phyloP scores from a whole-genome alignment of 2,329 filamentous ascomycete genomes.

The Nannizzia gypsea region DNA sequence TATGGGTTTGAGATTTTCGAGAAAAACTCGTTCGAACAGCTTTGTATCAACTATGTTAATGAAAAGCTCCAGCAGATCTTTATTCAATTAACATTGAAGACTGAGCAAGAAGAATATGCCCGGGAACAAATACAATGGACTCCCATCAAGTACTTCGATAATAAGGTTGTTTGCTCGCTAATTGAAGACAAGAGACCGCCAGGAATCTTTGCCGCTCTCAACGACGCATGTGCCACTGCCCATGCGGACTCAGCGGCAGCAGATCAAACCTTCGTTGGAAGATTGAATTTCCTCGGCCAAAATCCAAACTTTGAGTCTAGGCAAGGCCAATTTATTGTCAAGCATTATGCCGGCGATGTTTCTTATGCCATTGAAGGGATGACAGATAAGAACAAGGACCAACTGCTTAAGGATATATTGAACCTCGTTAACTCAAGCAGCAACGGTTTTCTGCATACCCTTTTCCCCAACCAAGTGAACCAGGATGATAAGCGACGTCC shows the following conservation, averaged over 20 bases:
- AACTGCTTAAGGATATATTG: slow-evolving; percentile 83
- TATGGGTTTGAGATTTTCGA: slow-evolving; percentile 99
- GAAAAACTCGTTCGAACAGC: slow-evolving; percentile 96
- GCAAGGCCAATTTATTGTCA: slow-evolving; percentile 94
- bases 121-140: slow-evolving; percentile 97
- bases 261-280: slow-evolving; percentile 90
- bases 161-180: slow-evolving; percentile 95
- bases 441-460: slow-evolving; percentile 71
- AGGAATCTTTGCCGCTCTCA: slow-evolving; percentile 88
- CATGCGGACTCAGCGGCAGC: slow-evolving; percentile 90
- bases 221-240: slow-evolving; percentile 96
- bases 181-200: slow-evolving; percentile 86
- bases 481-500: slow-evolving; percentile 91
- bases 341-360: slow-evolving; percentile 97
- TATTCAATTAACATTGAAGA: slow-evolving; percentile 90
- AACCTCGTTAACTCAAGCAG: slow-evolving; percentile 73
- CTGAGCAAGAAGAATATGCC: slow-evolving; percentile 95
- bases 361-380: slow-evolving; percentile 90
- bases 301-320: slow-evolving; percentile 85
- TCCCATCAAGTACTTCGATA: slow-evolving; percentile 98
- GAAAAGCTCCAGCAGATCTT: slow-evolving; percentile 99
- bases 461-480: slow-evolving; percentile 90
- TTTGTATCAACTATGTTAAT: slow-evolving; percentile 99
- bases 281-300: slow-evolving; percentile 72
- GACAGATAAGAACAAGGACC: slow-evolving; percentile 99